These are phyloP conservation scores for Boletus semigastroideus DNA, from an alignment of 1,284 basidiomycete genomes.

Conservation along the genomic window DNA sequence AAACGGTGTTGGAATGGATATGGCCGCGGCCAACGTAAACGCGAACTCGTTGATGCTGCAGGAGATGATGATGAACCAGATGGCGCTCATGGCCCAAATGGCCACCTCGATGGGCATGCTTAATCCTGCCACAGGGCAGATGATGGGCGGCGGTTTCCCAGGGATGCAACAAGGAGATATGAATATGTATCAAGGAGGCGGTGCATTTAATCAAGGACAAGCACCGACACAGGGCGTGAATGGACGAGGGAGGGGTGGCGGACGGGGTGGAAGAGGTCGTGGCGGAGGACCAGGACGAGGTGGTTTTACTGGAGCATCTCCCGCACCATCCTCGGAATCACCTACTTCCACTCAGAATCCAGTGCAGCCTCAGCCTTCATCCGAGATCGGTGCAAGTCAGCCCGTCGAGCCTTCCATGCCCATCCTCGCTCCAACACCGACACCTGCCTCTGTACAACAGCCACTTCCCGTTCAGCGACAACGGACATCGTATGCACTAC, in stretches of 20 bases:
- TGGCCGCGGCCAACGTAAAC: slow-evolving; percentile 46
- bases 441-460: slow-evolving; percentile 29
- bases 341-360: slow-evolving; percentile 19
- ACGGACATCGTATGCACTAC: slow-evolving; percentile 50
- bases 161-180: slow-evolving; percentile 61
- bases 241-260: slow-evolving; percentile 36
- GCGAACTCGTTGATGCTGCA: slow-evolving; percentile 70
- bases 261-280: slow-evolving; percentile 41
- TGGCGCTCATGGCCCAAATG: slow-evolving; percentile 84
- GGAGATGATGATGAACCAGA: slow-evolving; percentile 84
- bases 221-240: slow-evolving; percentile 28
- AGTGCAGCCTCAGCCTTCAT: slow-evolving; percentile 23
- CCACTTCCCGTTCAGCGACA: slow-evolving; percentile 35
- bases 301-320: slow-evolving; percentile 25
- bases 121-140: slow-evolving; percentile 52
- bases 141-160: slow-evolving; percentile 46
- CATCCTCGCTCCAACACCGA: slow-evolving; percentile 34
- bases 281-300: slow-evolving; percentile 29
- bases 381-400: slow-evolving; percentile 31
- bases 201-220: slow-evolving; percentile 37
- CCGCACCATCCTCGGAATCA: slow-evolving; percentile 27
- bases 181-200: slow-evolving; percentile 44
- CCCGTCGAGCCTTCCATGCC: slow-evolving; percentile 34
- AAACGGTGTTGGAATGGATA: slow-evolving; percentile 54
- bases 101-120: slow-evolving; percentile 72